These are phyloP conservation scores for Cladophialophora carrionii DNA, from an alignment of 2,329 filamentous ascomycete species.

Conservation along the genomic window DNA sequence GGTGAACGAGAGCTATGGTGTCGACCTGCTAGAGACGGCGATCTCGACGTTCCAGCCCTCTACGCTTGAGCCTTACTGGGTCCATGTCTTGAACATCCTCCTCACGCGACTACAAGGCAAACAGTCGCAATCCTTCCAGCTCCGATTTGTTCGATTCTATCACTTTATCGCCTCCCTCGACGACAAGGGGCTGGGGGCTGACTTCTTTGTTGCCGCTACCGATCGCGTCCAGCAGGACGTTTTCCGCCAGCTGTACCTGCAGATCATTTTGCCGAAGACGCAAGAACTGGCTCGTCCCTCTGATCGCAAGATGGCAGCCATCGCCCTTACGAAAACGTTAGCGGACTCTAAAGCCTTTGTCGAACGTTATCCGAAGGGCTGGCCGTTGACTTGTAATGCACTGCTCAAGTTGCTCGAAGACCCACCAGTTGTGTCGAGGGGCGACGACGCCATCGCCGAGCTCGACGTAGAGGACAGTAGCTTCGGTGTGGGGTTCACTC, in stretches of 20 bases:
- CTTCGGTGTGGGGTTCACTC: constrained; percentile 93
- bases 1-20: constrained; percentile 80
- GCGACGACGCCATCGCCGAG: constrained; percentile 78
- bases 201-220: constrained; percentile 87
- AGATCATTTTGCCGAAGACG: constrained; percentile 83
- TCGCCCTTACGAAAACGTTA: constrained; percentile 90
- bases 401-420: constrained; percentile 87
- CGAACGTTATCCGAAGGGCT: constrained; percentile 80
- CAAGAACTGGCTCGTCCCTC: constrained; percentile 83
- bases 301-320: constrained; percentile 90
- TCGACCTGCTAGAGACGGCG: constrained; percentile 85
- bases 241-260: constrained; percentile 67
- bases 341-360: constrained; percentile 85
- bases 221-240: constrained; percentile 73
- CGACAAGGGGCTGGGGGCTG: constrained; percentile 81
- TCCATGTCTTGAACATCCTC: constrained; percentile 77
- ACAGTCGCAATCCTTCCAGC: constrained; percentile 80
- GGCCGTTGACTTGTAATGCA: constrained; percentile 87
- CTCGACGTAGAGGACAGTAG: constrained; percentile 92
- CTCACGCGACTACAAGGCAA: constrained; percentile 72
- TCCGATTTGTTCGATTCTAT: constrained; percentile 91
- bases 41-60: constrained; percentile 70
- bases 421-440: constrained; percentile 72
- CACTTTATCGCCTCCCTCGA: constrained; percentile 82
- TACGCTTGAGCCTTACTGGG: constrained; percentile 74